phyloP scores from a whole-genome alignment of 331 rosid genomes.

The Rosa hybrid region DNA sequence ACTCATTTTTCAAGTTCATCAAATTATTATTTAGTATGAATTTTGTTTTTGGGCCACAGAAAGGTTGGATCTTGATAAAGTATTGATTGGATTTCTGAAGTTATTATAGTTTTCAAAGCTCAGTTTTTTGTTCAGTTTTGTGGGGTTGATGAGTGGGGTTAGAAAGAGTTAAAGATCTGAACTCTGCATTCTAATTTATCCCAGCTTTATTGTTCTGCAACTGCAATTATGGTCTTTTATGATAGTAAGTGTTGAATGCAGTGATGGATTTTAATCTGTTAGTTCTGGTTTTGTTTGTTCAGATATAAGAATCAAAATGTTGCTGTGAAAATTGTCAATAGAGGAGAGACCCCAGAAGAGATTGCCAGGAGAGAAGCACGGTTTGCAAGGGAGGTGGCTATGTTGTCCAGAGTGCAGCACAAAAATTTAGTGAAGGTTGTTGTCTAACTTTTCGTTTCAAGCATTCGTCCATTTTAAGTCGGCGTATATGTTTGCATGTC shows the following conservation, averaged over 20 bases:
- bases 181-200: background rate
- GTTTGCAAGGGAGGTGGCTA: constrained; percentile 83
- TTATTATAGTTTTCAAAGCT: background rate
- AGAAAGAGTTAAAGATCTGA: constrained; percentile 3
- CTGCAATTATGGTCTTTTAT: background rate
- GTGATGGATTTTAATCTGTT: background rate
- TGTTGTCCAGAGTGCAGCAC: constrained; percentile 90
- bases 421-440: constrained; percentile 85
- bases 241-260: background rate
- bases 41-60: constrained; percentile 4
- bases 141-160: constrained; percentile 10
- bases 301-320: constrained; percentile 84
- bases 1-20: constrained; percentile 15
- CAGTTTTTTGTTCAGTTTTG: background rate
- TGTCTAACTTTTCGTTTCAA: constrained; percentile 19
- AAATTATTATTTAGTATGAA: constrained; percentile 8
- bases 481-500: background rate
- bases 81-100: background rate
- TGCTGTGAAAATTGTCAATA: constrained; percentile 79
- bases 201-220: constrained; percentile 1
- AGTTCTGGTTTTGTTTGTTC: constrained; percentile 23
- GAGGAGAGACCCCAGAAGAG: constrained; percentile 80
- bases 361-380: constrained; percentile 82
- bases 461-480: background rate
- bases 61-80: constrained; percentile 9